Conservation (phyloP, 805 yeast genomes). For the Saturnispora diversa region DNA sequence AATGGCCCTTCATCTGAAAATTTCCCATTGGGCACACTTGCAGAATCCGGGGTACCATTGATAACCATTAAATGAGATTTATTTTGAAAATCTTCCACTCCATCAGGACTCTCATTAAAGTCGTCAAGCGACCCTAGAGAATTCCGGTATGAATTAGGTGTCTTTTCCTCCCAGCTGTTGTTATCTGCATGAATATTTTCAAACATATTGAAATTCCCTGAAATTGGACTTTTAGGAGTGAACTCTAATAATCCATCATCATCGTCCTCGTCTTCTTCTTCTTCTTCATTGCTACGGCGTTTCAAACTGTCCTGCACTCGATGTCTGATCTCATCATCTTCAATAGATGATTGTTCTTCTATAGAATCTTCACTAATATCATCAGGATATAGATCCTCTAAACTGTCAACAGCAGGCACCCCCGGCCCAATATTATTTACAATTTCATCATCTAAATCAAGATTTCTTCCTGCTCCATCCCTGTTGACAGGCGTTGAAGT, state of each 20-base stretch:
- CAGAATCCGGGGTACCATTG: slow-evolving; percentile 8
- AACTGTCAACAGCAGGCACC: background rate
- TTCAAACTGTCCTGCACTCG: slow-evolving; percentile 5
- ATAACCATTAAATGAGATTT: slow-evolving; percentile 7
- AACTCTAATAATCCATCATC: slow-evolving; percentile 13
- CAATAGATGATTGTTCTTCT: background rate
- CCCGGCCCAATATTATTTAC: slow-evolving; percentile 9
- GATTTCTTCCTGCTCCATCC: background rate
- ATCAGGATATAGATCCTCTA: slow-evolving; percentile 13
- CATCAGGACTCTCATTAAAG: background rate
- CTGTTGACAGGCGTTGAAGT: background rate
- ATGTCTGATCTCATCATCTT: background rate
- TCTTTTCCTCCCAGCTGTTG: slow-evolving; percentile 3
- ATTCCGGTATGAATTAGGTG: slow-evolving; percentile 5
- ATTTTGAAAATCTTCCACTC: background rate
- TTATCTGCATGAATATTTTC: background rate
- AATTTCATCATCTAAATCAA: slow-evolving; percentile 15
- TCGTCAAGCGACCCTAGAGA: background rate
- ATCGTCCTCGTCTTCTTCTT: slow-evolving; percentile 4
- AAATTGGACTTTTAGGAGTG: slow-evolving; percentile 9
- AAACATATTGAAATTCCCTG: background rate
- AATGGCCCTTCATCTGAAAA: background rate
- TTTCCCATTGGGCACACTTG: background rate
- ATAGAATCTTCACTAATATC: slow-evolving; percentile 6
- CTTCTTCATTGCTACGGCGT: slow-evolving; percentile 5